Evolutionary conservation across 179 eudicot species (phyloP).

Genomic region (Silene coronaria): DNA sequence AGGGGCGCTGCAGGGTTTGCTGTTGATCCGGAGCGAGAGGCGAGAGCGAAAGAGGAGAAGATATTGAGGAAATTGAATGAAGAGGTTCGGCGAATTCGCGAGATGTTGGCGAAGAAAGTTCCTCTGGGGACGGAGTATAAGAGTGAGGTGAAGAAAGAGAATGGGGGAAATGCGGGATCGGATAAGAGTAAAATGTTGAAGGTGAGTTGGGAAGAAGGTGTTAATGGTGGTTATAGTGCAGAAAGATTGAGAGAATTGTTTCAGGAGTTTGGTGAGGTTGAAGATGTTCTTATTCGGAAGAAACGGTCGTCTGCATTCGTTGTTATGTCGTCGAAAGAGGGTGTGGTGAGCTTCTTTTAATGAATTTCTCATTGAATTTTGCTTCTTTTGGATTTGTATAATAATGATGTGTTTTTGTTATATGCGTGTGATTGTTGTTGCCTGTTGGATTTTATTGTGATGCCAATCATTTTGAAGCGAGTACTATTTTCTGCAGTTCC

Average conservation of each 20-base stretch:
- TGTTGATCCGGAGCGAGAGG: slow-evolving; percentile 35
- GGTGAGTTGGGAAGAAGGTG: slow-evolving; percentile 73
- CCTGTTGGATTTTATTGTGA: too few relatives aligned
- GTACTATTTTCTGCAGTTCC: too few relatives aligned
- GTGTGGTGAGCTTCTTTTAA: slow-evolving; percentile 39
- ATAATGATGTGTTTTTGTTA: too few relatives aligned
- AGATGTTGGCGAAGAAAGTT: slow-evolving; percentile 39
- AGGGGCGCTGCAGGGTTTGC: slow-evolving; percentile 25
- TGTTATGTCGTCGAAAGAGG: slow-evolving; percentile 69
- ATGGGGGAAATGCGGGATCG: slow-evolving; percentile 25
- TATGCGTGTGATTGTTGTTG: neutral
- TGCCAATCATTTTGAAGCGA: neutral
- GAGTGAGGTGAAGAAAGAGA: neutral
- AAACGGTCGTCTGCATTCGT: slow-evolving; percentile 57
- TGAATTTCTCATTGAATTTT: neutral
- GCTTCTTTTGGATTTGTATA: neutral
- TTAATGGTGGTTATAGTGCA: slow-evolving; percentile 49
- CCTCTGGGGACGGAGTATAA: slow-evolving; percentile 21
- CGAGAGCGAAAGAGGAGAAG: slow-evolving; percentile 58
- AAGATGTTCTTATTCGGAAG: slow-evolving; percentile 80
- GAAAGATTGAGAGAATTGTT: slow-evolving; percentile 3
- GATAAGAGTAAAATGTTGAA: slow-evolving; percentile 66
- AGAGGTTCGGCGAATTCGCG: slow-evolving; percentile 64
- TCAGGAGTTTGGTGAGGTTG: slow-evolving; percentile 22
- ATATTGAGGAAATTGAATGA: slow-evolving; percentile 54